These are phyloP conservation scores for Aspergillus sp. DNA, from an alignment of 2,329 filamentous ascomycete species.

Conservation along the genomic window DNA sequence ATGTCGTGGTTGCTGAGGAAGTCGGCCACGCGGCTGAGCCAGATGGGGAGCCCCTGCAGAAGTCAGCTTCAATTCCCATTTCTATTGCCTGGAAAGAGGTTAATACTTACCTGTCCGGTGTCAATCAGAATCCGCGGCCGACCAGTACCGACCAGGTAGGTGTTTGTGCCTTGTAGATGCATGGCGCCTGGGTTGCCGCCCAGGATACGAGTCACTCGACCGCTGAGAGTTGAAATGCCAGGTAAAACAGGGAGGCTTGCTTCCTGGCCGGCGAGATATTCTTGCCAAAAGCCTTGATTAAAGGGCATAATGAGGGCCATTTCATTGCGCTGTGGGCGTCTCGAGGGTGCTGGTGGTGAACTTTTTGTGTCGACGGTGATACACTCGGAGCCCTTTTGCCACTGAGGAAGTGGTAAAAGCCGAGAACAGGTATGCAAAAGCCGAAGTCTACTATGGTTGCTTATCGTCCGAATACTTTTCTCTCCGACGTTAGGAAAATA, in stretches of 20 bases:
- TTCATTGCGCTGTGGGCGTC: too few species aligned
- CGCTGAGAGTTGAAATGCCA: conserved; percentile 40
- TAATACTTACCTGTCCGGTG: conserved; percentile 18
- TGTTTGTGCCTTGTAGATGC: conserved; percentile 40
- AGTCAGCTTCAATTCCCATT: too few species aligned
- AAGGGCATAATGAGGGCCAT: too few species aligned
- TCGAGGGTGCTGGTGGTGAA: too few species aligned
- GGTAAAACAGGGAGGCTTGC: conserved; percentile 32
- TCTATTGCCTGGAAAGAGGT: too few species aligned
- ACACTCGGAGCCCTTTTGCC: too few species aligned
- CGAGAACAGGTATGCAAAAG: too few species aligned
- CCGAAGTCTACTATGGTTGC: too few species aligned
- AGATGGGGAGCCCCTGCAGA: neutral
- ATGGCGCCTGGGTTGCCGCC: conserved; percentile 42
- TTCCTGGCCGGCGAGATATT: neutral
- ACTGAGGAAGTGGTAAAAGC: too few species aligned
- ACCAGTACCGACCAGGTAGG: conserved; percentile 39
- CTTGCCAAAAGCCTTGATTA: neutral
- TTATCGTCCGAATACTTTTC: too few species aligned
- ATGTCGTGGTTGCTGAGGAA: conserved; percentile 28
- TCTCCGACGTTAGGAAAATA: too few species aligned
- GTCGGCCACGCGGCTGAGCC: neutral
- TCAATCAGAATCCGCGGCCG: conserved; percentile 27
- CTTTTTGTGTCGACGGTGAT: too few species aligned
- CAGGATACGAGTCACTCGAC: conserved; percentile 41